Base-by-base conservation (phyloP, 164 flowering plant species). In the Saururus chinensis region DNA sequence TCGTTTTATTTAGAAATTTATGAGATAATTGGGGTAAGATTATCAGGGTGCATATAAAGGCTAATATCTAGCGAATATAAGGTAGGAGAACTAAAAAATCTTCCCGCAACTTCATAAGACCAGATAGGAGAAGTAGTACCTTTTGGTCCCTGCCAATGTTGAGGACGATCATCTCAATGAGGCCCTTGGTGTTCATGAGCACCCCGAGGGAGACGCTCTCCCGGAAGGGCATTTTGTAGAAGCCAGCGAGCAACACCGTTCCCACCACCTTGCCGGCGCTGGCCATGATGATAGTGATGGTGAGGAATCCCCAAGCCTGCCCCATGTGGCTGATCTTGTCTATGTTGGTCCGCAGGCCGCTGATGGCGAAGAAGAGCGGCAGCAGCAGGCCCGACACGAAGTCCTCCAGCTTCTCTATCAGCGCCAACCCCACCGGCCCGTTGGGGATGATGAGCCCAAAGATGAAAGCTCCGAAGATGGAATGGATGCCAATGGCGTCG, bases 111-210 rank as follows among this genome's bases (percentile, higher is more conserved):
- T n/a, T n/a, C n/a, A n/a, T n/a, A n/a, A n/a, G n/a, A n/a, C n/a
- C n/a, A n/a, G n/a, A n/a, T n/a, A n/a, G n/a, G n/a, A n/a, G n/a
- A n/a, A n/a, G n/a, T n/a, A n/a, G 13, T 53, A 62, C 65, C 70
- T 66, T 60, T 25, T 72, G 66, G 48, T 75, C 76, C 41, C 49
- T 60, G 10, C 81, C 84, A 7, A 64, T 71, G 56, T 79, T 79
- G 65, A 82, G 74, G 23, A 76, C 59, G 25, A 80, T 71, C 69
- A 82, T 54, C 24, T 75, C 81, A 4, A 78, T 55, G 11, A 80
- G 68, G 26, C 87, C 84, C 68, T 82, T 82, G 62, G 84, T 73
- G 72, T 82, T 82, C 84, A 80, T 78, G 48, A 82, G 80, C 57
- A 75, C 45, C 6, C 78, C 87, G 12, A 82, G 77, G 6, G 76